Percentiles rank a stretch among this genome's conserved stretches.
Conservation (phyloP, 768 basidiomycete species). For the Rhizopogon rudus region DNA sequence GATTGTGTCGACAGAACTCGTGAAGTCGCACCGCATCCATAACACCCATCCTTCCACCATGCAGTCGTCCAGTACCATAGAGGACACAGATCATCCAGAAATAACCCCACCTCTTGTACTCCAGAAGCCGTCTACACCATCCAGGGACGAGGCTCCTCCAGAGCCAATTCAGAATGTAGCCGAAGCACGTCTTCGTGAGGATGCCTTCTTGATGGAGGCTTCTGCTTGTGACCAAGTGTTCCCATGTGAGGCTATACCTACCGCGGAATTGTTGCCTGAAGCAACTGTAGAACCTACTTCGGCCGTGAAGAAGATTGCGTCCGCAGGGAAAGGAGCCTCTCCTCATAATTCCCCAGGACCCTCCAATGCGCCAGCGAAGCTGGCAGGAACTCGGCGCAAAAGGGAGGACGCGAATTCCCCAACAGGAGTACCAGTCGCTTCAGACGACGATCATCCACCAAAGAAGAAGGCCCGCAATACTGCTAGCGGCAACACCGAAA, state of each 20-base stretch:
- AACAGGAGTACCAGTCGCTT: not conserved
- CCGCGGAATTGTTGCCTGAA: not conserved
- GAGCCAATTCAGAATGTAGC: not conserved
- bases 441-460: slow-evolving; percentile 6
- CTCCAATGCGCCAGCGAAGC: slow-evolving; percentile 4
- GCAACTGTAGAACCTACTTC: not conserved
- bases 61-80: not conserved
- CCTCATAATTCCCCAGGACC: not conserved
- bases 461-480: slow-evolving; percentile 15
- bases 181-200: not conserved
- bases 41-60: not conserved
- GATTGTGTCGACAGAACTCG: not conserved
- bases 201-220: not conserved
- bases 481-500: not conserved
- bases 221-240: not conserved
- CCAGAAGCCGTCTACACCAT: not conserved
- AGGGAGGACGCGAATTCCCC: slow-evolving; percentile 11
- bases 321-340: not conserved
- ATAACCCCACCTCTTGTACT: not conserved
- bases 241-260: not conserved
- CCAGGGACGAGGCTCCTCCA: not conserved
- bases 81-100: not conserved
- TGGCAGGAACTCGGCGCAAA: slow-evolving; percentile 23
- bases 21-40: not conserved
- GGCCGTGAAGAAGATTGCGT: not conserved